phyloP scores from a whole-genome alignment of 331 rosid species.

The Stylosanthes scabra region DNA sequence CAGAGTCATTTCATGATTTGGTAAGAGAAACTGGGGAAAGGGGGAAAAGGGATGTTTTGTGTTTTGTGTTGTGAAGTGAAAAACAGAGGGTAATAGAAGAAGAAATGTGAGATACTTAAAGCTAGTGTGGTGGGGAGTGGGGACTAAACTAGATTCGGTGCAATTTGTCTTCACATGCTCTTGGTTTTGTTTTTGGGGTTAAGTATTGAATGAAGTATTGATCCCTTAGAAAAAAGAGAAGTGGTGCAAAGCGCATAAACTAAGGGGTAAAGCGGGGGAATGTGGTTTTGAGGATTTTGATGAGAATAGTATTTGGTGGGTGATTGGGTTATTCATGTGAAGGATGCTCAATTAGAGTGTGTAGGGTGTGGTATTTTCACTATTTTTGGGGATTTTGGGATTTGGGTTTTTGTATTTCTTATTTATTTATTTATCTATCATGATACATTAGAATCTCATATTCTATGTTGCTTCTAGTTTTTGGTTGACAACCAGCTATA shows the following conservation, averaged over 20 bases:
- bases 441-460: no score
- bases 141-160: slow-evolving; percentile 45
- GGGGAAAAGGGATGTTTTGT: slow-evolving; percentile 24
- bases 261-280: slow-evolving; percentile 28
- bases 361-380: background rate
- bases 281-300: slow-evolving; percentile 40
- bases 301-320: background rate
- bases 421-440: no score
- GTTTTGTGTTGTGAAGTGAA: slow-evolving; percentile 29
- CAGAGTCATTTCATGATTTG: slow-evolving; percentile 51
- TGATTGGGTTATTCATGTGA: slow-evolving; percentile 39
- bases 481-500: no score
- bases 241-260: no score
- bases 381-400: slow-evolving; percentile 44
- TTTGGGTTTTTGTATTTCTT: slow-evolving; percentile 14
- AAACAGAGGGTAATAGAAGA: slow-evolving; percentile 23
- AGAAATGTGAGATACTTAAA: slow-evolving; percentile 20
- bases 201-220: background rate
- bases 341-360: slow-evolving; percentile 28
- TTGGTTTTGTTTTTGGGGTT: slow-evolving; percentile 9
- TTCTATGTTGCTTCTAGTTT: no score
- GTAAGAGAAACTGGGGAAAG: background rate
- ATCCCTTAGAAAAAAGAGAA: background rate
- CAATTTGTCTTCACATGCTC: slow-evolving; percentile 52
- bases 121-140: slow-evolving; percentile 3